phyloP scores from a whole-genome alignment of 768 basidiomycete genomes.

The Calocybe cyanea region DNA sequence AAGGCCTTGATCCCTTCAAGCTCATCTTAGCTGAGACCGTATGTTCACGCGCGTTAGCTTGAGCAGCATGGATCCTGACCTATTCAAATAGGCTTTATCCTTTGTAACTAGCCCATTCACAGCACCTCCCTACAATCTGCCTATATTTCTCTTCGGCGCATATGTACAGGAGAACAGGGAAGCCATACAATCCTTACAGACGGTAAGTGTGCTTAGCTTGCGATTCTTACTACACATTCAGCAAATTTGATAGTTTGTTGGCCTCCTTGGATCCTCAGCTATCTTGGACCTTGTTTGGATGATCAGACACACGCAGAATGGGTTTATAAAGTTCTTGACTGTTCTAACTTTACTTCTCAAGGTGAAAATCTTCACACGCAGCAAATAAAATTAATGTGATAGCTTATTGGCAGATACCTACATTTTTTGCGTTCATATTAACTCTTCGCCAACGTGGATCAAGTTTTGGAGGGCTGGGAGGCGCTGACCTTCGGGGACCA shows the following conservation, averaged over 20 bases:
- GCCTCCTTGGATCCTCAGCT: conserved; percentile 54
- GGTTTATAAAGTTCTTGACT: conserved; percentile 52
- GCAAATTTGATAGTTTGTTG: conserved; percentile 52
- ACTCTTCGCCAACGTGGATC: conserved; percentile 56
- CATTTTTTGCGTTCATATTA: conserved; percentile 46
- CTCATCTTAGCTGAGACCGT: conserved; percentile 65
- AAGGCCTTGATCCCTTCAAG: conserved; percentile 68
- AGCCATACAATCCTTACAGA: conserved; percentile 58
- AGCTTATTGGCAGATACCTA: conserved; percentile 46
- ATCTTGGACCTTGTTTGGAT: conserved; percentile 75
- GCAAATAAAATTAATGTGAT: too few species aligned
- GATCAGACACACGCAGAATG: conserved; percentile 48
- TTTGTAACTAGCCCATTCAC: conserved; percentile 53
- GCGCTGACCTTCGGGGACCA: conserved; percentile 46
- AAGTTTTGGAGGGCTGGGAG: conserved; percentile 47
- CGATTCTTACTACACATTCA: not conserved
- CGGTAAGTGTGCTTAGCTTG: conserved; percentile 34
- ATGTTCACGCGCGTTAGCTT: not conserved
- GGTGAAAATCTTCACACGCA: conserved; percentile 25
- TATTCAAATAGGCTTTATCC: conserved; percentile 48
- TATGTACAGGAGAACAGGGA: conserved; percentile 72
- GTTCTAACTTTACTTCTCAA: conserved; percentile 57
- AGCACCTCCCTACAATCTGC: conserved; percentile 71
- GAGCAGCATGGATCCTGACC: too few species aligned
- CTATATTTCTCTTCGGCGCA: conserved; percentile 76